Percentiles rank a stretch among this genome's conserved stretches.
Evolutionary conservation across 116 monocot species (phyloP).

Genomic region (Iris pallida): DNA sequence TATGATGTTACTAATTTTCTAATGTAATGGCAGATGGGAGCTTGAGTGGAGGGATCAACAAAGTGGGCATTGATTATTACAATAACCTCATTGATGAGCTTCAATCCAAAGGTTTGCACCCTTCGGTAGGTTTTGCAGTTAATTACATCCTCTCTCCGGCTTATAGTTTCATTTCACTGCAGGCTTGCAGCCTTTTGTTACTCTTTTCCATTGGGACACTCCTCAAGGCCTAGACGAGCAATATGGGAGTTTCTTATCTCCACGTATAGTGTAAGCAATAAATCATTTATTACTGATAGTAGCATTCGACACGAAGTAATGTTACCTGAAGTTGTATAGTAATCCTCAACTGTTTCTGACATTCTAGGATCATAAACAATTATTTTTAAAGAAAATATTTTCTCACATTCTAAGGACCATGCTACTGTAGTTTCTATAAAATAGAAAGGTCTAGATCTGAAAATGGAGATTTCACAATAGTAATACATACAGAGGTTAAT

Average conservation of each 20-base stretch:
- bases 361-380: too few relatives aligned
- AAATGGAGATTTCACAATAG: too few relatives aligned
- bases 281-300: too few relatives aligned
- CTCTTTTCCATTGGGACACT: conserved; percentile 54
- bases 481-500: too few relatives aligned
- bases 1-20: too few relatives aligned
- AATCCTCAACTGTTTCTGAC: too few relatives aligned
- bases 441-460: too few relatives aligned
- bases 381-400: too few relatives aligned
- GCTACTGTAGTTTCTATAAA: too few relatives aligned
- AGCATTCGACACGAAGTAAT: too few relatives aligned
- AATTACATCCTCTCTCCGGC: background rate
- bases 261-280: background rate
- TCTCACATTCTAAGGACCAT: too few relatives aligned
- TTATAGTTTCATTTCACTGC: background rate
- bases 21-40: conserved; percentile 2
- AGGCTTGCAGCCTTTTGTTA: conserved; percentile 50
- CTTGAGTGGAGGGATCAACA: conserved; percentile 24
- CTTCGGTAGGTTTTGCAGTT: background rate
- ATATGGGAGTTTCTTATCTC: conserved; percentile 47
- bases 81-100: conserved; percentile 54
- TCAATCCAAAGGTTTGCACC: conserved; percentile 22
- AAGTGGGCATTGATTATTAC: conserved; percentile 44
- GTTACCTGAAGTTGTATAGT: too few relatives aligned
- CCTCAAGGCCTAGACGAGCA: conserved; percentile 44